Evolutionary conservation across 1,284 basidiomycete species (phyloP).

Genomic region (Heterobasidion irregulare): DNA sequence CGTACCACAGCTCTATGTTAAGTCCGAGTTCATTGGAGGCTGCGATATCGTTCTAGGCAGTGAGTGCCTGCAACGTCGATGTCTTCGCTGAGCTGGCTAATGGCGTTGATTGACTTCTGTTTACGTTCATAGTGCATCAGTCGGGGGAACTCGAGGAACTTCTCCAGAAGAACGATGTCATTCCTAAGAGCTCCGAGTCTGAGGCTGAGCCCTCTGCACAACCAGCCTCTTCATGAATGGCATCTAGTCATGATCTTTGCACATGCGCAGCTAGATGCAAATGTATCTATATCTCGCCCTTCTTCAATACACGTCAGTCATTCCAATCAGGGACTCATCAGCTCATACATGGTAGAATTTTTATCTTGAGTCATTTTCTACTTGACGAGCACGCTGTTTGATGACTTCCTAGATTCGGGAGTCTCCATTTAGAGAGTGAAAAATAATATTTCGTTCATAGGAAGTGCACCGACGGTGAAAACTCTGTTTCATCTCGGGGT

Average conservation of each 20-base stretch:
- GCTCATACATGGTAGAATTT: too few relatives aligned
- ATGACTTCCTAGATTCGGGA: too few relatives aligned
- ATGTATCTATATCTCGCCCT: too few relatives aligned
- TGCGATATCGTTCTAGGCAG: constrained; percentile 93
- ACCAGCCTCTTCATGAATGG: constrained; percentile 12
- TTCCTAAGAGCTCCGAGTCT: constrained; percentile 28
- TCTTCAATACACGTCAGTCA: too few relatives aligned
- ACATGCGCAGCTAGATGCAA: too few relatives aligned
- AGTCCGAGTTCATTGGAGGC: constrained; percentile 94
- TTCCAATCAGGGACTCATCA: too few relatives aligned
- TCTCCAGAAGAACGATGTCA: constrained; percentile 66
- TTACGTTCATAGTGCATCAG: constrained; percentile 76
- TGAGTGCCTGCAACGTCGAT: constrained; percentile 34
- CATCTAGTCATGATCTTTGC: not conserved
- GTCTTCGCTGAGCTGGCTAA: not conserved
- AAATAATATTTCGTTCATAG: too few relatives aligned
- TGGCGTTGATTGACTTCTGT: not conserved
- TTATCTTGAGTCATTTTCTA: too few relatives aligned
- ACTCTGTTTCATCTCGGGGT: too few relatives aligned
- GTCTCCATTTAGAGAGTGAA: too few relatives aligned
- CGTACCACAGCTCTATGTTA: constrained; percentile 91
- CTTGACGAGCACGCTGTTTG: too few relatives aligned
- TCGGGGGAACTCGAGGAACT: constrained; percentile 88
- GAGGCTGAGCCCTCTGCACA: constrained; percentile 14
- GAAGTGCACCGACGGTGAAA: too few relatives aligned